Evolutionary conservation across 257 asterid genomes (phyloP).

Genomic region (Solanum bukasovii): DNA sequence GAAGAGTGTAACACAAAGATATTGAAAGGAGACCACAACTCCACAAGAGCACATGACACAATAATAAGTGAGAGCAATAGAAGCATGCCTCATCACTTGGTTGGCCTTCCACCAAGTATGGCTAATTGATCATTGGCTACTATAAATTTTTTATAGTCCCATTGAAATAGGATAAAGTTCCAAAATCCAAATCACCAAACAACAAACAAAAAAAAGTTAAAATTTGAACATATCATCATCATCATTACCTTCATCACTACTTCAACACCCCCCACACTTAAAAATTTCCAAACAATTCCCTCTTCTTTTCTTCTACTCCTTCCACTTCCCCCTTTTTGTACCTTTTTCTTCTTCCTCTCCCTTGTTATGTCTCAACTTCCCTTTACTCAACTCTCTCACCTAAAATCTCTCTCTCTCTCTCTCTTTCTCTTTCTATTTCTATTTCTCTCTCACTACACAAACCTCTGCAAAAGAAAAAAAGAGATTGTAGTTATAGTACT

Average conservation of each 20-base stretch:
- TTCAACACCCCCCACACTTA: conserved; percentile 16
- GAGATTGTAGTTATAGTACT: neutral
- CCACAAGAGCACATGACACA: neutral
- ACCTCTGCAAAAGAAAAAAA: neutral
- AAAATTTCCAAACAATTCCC: conserved; percentile 27
- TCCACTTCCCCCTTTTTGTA: conserved; percentile 18
- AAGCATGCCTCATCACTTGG: neutral
- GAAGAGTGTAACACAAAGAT: neutral
- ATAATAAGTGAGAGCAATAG: neutral
- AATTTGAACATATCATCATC: neutral
- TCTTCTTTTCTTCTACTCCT: conserved; percentile 26
- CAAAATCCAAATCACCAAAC: conserved; percentile 10
- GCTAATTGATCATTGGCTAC: neutral
- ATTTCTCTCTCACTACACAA: neutral
- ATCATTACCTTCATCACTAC: conserved; percentile 43
- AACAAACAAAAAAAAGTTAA: neutral
- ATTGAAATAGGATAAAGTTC: neutral
- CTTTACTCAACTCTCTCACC: conserved; percentile 4
- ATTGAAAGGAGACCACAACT: neutral
- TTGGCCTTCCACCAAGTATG: neutral
- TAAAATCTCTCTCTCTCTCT: neutral
- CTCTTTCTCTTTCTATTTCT: neutral
- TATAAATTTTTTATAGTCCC: neutral
- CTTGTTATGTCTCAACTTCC: conserved; percentile 13
- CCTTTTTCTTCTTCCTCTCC: conserved; percentile 12